Base-by-base conservation (phyloP, 306 rosid species). In the Glycine tomentella region DNA sequence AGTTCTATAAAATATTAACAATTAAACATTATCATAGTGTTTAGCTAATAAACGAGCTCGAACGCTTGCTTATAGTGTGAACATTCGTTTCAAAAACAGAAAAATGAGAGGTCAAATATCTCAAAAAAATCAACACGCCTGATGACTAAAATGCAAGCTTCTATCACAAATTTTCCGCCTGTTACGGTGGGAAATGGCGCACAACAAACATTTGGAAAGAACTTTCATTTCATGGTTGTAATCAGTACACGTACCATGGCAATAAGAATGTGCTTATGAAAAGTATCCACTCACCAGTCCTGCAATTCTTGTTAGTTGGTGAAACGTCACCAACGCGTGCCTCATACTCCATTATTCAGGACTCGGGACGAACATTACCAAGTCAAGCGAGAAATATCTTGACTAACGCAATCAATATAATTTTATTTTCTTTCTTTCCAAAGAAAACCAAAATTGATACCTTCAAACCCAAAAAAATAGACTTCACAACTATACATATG, bases 401-500 rank as follows among this genome's bases (percentile, higher is more conserved):
- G 40, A 12, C 81, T 15, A 69, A 69, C 76, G 72, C 79, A 83
- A 86, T 83, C 76, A 72, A 83, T 83, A 53, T 74, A 83, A 80
- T 80, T 66, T 86, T 67, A 80, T 72, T 83, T 34, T 79, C 64
- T 80, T 6, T 80, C 66, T 77, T 76, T 36, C 68, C 25, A 84
- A 64, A 87, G 16, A 63, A 74, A 65, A 81, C 78, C 88, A 84
- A 84, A 87, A 87, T 55, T 81, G 86, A 78, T 56, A 74, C 50
- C 66, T 69, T 70, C 73, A 78, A 86, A 84, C 81, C 55, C 79
- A 65, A 78, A 75, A n/a, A 72, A 56, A 62, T 8, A 31, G 17
- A 50, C 68, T 81, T 81, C 73, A 62, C 76, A 84, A 78, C 90
- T 87, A 81, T 87, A 87, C 90, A 87, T 31, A 75, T 58, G 83